Evolutionary conservation across 306 rosid species (phyloP), one percentile per base, ranked within the genome.

Genomic region (Lathyrus tuberosus): DNA sequence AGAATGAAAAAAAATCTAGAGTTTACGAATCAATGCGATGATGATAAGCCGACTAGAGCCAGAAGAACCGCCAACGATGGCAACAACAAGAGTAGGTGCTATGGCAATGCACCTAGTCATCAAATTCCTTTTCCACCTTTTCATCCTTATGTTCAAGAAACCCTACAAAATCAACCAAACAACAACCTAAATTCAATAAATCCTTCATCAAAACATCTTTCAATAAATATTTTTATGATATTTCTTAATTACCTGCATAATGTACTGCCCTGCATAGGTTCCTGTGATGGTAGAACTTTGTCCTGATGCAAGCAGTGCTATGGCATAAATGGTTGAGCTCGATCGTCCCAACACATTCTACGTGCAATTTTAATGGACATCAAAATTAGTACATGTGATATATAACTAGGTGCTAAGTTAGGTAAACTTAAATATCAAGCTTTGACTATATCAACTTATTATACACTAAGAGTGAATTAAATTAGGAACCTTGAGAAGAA

Each of bases 251-350:
- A 93, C 98, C 98, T 94, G 95, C 98, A 94, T 94, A 15, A 94
- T 85, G 75, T 40, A 82, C 15, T 82, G 86, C 2, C 98, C 98
- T 31, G 98, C 97, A 76, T 94, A 94, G 38, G 98, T 94, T 76
- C 98, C 96, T 30, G 96, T 90, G 17, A 93, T 93, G 37, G 93
- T 82, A 10, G 98, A 93, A 87, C 98, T 93, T 74, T 93, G 96
- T 18, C 98, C 98, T 6, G 97, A 94, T 77, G 98, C 97, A 5
- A 94, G 80, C 38, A 94, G 15, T 35, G 98, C 98, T 57, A 90
- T 77, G 73, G 95, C 98, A 78, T 94, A 94, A 13, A 94, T 14
- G 17, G 79, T 69, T 74, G 89, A 86, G 82, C 97, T 90, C 1
- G 96, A 94, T 33, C 48, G 35, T 66, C 98, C 97, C 86, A 94